A percentile compares a stretch with the other conserved stretches of the same genome.
Conservation (phyloP, 305 asterid species). For the Rubia tinctorum region DNA sequence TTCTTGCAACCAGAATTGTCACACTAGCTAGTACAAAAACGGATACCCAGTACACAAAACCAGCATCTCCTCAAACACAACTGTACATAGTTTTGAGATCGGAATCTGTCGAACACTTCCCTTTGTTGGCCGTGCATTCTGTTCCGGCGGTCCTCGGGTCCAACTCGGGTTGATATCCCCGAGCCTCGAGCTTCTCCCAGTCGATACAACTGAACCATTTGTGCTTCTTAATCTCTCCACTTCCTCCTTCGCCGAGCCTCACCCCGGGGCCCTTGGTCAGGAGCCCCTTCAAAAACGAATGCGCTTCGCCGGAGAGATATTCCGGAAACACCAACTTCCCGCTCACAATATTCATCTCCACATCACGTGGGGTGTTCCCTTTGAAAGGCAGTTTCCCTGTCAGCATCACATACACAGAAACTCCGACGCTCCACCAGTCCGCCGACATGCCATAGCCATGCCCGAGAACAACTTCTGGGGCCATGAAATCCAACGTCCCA, state of each 20-base stretch:
- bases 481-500: conserved; percentile 85
- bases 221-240: conserved; percentile 52
- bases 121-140: background rate
- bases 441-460: conserved; percentile 79
- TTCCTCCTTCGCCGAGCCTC: conserved; percentile 21
- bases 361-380: conserved; percentile 48
- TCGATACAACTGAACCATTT: conserved; percentile 62
- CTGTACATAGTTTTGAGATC: too few relatives aligned
- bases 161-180: conserved; percentile 45
- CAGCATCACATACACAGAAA: conserved; percentile 82
- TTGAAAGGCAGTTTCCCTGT: conserved; percentile 73
- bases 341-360: conserved; percentile 57
- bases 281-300: conserved; percentile 70
- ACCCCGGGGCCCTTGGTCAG: conserved; percentile 13
- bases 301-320: conserved; percentile 60
- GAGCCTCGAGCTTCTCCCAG: conserved; percentile 65
- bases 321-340: conserved; percentile 45
- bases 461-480: conserved; percentile 82
- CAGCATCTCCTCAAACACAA: too few relatives aligned
- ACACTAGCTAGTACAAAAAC: too few relatives aligned
- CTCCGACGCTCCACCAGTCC: conserved; percentile 97
- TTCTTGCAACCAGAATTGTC: too few relatives aligned
- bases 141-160: background rate
- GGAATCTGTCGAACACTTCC: too few relatives aligned
- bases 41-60: too few relatives aligned